phyloP scores from a whole-genome alignment of 306 rosid genomes.

The Nissolia schottii region DNA sequence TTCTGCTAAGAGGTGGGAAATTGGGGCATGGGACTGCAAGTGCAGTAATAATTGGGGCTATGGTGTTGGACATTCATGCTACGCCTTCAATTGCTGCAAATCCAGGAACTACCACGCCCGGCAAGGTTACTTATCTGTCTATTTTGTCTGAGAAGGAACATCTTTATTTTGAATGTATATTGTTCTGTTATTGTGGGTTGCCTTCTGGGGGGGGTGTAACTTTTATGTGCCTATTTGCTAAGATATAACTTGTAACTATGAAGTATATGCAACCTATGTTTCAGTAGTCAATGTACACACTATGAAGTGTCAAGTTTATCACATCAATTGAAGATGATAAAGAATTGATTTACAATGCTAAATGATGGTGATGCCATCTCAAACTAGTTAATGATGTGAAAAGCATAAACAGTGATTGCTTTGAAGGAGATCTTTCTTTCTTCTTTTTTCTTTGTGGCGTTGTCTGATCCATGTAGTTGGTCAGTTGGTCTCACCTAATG shows the following conservation, averaged over 20 bases:
- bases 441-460: neutral
- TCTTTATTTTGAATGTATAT: neutral
- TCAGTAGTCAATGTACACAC: neutral
- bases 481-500: too few species aligned
- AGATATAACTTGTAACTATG: neutral
- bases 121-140: conserved; percentile 47
- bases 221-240: neutral
- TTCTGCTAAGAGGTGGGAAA: conserved; percentile 18
- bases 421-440: neutral
- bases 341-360: neutral
- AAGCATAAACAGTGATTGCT: neutral
- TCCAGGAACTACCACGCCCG: conserved; percentile 59
- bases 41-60: conserved; percentile 77
- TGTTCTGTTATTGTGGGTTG: neutral
- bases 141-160: neutral
- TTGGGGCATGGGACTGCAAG: conserved; percentile 33
- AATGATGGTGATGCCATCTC: neutral
- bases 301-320: neutral
- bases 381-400: neutral
- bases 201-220: neutral
- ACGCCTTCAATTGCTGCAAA: conserved; percentile 37
- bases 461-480: too few species aligned
- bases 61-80: conserved; percentile 87
- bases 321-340: neutral
- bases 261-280: neutral